Evolutionary conservation across 345 rosid species (phyloP).

Genomic region (Aquilaria yunnanensis): DNA sequence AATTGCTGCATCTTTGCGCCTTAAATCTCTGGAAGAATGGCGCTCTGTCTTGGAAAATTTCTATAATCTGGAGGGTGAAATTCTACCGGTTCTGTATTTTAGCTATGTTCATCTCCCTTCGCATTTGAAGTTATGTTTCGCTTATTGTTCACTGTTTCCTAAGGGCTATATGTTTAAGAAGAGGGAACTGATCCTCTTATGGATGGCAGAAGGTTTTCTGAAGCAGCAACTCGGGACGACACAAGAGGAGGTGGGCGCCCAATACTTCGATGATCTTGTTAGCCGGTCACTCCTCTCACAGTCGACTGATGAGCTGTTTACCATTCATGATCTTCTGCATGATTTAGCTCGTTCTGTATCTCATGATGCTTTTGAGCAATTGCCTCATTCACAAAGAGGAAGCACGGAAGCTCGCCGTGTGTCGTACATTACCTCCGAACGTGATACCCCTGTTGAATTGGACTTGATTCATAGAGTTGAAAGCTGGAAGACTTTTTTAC

Average conservation of each 20-base stretch:
- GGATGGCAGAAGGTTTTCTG: conserved; percentile 24
- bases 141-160: conserved; percentile 22
- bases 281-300: conserved; percentile 13
- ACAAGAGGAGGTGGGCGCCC: not conserved
- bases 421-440: not conserved
- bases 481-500: not conserved
- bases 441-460: not conserved
- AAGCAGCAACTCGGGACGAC: not conserved
- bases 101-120: conserved; percentile 25
- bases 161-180: conserved; percentile 7
- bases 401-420: not conserved
- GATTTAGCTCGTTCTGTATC: not conserved
- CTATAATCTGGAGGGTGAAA: not conserved
- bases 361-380: too few species aligned
- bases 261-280: not conserved
- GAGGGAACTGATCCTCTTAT: conserved; percentile 6
- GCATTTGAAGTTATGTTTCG: conserved; percentile 26
- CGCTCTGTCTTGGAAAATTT: not conserved
- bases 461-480: not conserved
- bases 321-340: conserved; percentile 18
- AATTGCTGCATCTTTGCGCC: not conserved
- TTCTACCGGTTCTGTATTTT: conserved; percentile 13
- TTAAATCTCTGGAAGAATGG: not conserved
- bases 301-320: not conserved
- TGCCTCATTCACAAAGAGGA: too few species aligned